Evolutionary conservation across 768 basidiomycete species (phyloP), one percentile per base, ranked within the genome.

Genomic region (Kockovaella imperatae): DNA sequence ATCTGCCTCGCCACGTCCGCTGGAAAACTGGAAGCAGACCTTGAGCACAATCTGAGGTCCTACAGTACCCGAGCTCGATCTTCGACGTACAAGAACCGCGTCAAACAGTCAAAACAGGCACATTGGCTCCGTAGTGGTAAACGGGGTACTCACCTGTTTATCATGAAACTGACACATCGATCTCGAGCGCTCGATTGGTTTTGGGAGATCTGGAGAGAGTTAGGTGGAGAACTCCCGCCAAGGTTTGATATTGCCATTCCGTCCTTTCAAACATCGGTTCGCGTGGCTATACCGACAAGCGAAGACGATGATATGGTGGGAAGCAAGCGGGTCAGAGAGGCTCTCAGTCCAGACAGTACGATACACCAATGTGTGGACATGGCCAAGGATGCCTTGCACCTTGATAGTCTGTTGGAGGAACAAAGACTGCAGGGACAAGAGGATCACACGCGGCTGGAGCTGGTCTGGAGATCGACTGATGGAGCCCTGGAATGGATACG

Each of bases 401-500:
- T 84, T 77, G 75, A 81, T 32, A 70, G 74, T 34, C 58, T 87
- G 18, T 72, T 86, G 24, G 77, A 80, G 54, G 72, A 74, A 21
- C 40, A 42, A 42, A 56, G 81, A 3, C 45, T 47, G 28, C 70
- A 59, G 39, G 70, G 76, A 38, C 70, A 75, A 39, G 78, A 77
- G 43, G 70, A 72, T 6, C 71, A n/a, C n/a, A n/a, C 59, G 25
- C 46, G 57, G 24, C 38, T 91, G 30, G 78, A 82, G 63, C 75
- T 95, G 31, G 85, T 81, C 35, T 96, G 91, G 91, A 77, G 84
- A 31, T 64, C 76, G 24, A 80, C 76, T 18, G 50, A 54, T 35
- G 80, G 81, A 2, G 78, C 79, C 52, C 67, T 96, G 39, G 90
- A 96, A 62, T 96, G 91, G 91, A 74, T 90, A 23, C 83, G 83